Evolutionary conservation across 2,329 filamentous ascomycete species (phyloP), one percentile per base, ranked within the genome.

Genomic region (Cladorrhinum sp.): DNA sequence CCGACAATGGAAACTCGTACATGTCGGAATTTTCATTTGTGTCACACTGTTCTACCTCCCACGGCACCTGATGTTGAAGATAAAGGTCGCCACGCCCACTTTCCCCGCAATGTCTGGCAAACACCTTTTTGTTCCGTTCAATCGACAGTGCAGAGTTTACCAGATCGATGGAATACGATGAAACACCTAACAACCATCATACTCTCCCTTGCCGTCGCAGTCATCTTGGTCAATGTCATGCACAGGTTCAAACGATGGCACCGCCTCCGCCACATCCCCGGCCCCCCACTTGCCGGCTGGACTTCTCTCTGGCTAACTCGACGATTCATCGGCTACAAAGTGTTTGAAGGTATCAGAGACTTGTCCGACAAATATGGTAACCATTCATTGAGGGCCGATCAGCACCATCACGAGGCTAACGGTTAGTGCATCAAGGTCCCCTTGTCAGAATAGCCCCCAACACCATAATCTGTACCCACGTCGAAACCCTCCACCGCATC

Each of bases 391-490:
- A n/a, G n/a, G n/a, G n/a, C n/a, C n/a, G n/a, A n/a, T n/a, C n/a
- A n/a, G n/a, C n/a, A n/a, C n/a, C n/a, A n/a, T n/a, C n/a, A n/a
- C n/a, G n/a, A n/a, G n/a, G n/a, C n/a, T n/a, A n/a, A n/a, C n/a
- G n/a, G n/a, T n/a, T n/a, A n/a, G n/a, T n/a, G n/a, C 30, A 20
- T 30, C 12, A 20, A 65, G 63, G 63, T 1, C 64, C 62, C 2
- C 20, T 68, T 20, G 55, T 67, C 24, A 58, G 65, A 6, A 51
- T 67, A 1, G 65, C 48, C 3, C 65, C 66, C 10, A 60, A 63
- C 51, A 59, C 62, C 30, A 54, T 68, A 46, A 33, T 68, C 16
- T 56, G 54, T 53, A 60, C 48, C 14, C 64, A 68, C 26, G 26
- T 61, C 2, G 60, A 65, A 1, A 48, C 58, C 26, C 23, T 67